Evolutionary conservation across 2,329 filamentous ascomycete species (phyloP).

Genomic region (Nothophoma quercina): DNA sequence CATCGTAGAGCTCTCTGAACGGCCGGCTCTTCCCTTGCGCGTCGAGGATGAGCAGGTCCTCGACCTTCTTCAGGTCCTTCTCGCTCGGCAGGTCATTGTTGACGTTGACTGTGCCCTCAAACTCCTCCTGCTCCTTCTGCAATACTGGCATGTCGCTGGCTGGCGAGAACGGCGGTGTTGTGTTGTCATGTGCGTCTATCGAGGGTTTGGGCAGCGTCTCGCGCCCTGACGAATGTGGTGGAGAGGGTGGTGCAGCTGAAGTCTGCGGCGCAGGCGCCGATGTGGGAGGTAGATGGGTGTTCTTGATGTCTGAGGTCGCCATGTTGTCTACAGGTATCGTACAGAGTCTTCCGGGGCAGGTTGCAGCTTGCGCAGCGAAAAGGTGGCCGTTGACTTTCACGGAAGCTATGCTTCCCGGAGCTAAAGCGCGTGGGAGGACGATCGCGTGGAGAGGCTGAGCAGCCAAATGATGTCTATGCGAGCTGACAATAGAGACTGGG

Average conservation of each 20-base stretch:
- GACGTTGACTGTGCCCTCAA: conserved; percentile 47
- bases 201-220: conserved; percentile 25
- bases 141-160: conserved; percentile 43
- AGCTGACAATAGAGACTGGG: conserved; percentile 2
- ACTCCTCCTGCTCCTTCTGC: conserved; percentile 42
- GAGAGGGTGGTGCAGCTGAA: conserved; percentile 31
- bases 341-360: neutral
- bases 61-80: conserved; percentile 39
- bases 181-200: conserved; percentile 24
- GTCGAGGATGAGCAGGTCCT: conserved; percentile 47
- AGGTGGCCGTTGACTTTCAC: conserved; percentile 17
- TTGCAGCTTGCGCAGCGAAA: neutral
- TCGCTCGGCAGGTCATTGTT: conserved; percentile 47
- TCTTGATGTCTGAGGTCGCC: conserved; percentile 26
- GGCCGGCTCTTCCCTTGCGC: conserved; percentile 44
- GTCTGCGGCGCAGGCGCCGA: conserved; percentile 15
- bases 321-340: conserved; percentile 18
- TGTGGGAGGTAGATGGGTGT: conserved; percentile 17
- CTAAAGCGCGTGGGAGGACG: conserved; percentile 23
- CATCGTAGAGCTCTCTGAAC: conserved; percentile 49
- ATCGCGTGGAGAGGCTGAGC: conserved; percentile 23
- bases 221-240: conserved; percentile 33
- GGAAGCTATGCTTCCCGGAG: conserved; percentile 30
- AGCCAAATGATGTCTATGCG: conserved; percentile 16
- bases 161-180: conserved; percentile 43